phyloP scores from a whole-genome alignment of 129 eudicot genomes.

The Logfia minima region DNA sequence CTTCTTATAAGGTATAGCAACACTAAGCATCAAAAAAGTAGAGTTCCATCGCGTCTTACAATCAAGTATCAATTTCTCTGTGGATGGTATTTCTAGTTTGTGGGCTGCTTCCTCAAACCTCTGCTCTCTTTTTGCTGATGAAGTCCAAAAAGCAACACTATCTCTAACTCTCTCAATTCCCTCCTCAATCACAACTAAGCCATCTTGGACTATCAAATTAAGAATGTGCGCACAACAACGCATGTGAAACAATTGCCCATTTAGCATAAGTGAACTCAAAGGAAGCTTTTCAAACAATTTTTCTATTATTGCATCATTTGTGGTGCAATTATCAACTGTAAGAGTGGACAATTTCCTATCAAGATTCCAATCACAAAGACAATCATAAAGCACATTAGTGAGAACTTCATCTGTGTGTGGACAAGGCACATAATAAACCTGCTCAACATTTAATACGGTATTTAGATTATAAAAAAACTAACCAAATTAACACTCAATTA shows the following conservation, averaged over 20 bases:
- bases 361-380: constrained; percentile 18
- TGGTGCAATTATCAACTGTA: constrained; percentile 23
- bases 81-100: neutral
- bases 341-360: constrained; percentile 24
- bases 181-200: constrained; percentile 10
- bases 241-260: constrained; percentile 23
- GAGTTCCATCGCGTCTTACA: constrained; percentile 24
- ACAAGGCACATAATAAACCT: constrained; percentile 30
- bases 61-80: constrained; percentile 1
- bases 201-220: constrained; percentile 21
- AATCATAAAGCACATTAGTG: neutral
- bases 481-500: neutral
- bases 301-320: constrained; percentile 22
- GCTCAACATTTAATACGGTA: neutral
- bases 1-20: neutral
- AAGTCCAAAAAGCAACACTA: neutral
- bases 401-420: constrained; percentile 14
- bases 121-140: neutral
- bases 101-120: neutral
- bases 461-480: neutral
- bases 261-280: neutral
- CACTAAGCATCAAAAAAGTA: neutral
- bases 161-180: neutral
- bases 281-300: constrained; percentile 2
- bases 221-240: constrained; percentile 27